Percentiles rank a stretch among this genome's conserved stretches.
Evolutionary conservation across 495 filamentous ascomycete species (phyloP).

Genomic region (Aspergillus bertholletiae): DNA sequence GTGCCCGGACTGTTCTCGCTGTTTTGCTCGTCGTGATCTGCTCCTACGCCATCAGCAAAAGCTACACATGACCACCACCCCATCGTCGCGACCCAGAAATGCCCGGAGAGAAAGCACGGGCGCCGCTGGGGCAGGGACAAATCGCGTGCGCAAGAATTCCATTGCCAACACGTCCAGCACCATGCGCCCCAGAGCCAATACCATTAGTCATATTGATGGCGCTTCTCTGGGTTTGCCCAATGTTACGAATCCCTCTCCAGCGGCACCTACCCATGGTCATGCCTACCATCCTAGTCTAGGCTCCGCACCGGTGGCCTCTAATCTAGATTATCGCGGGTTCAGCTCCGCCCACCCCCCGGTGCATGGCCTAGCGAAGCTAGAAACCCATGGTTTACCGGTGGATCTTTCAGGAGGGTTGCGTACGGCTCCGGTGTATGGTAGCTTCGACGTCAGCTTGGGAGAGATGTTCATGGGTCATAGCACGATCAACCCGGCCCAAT

Average conservation of each 20-base stretch:
- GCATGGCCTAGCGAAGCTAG: conserved; percentile 75
- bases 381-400: conserved; percentile 67
- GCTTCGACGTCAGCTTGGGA: conserved; percentile 69
- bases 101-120: conserved; percentile 77
- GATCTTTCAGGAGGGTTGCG: conserved; percentile 63
- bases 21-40: conserved; percentile 92
- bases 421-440: conserved; percentile 73
- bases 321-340: conserved; percentile 68
- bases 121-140: conserved; percentile 62
- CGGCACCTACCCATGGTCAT: conserved; percentile 38
- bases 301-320: conserved; percentile 60
- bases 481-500: conserved; percentile 93
- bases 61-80: conserved; percentile 91
- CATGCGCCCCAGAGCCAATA: conserved; percentile 92
- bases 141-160: conserved; percentile 88
- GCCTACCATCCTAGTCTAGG: conserved; percentile 64
- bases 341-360: conserved; percentile 52
- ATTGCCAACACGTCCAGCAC: conserved; percentile 61
- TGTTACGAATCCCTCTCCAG: conserved; percentile 54
- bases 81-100: conserved; percentile 82
- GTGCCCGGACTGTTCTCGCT: conserved; percentile 90
- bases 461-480: conserved; percentile 72
- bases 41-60: conserved; percentile 97
- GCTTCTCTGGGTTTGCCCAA: conserved; percentile 69
- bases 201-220: conserved; percentile 90